A percentile compares a stretch with the other conserved stretches of the same genome.
phyloP scores from a whole-genome alignment of 306 rosid species.

The Vigna mungo region DNA sequence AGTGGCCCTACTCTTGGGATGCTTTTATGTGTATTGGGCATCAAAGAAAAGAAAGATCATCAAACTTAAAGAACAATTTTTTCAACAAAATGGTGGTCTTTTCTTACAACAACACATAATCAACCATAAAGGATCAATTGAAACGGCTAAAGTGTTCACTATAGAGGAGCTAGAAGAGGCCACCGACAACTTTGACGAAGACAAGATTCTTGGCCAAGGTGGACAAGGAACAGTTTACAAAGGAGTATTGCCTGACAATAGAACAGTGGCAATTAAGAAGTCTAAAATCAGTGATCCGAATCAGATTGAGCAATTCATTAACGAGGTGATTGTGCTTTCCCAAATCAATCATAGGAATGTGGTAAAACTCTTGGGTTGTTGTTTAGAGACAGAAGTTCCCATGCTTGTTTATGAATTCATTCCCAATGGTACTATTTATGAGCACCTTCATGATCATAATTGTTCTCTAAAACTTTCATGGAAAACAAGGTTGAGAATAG shows the following conservation, averaged over 20 bases:
- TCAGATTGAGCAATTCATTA: constrained; percentile 57
- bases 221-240: constrained; percentile 55
- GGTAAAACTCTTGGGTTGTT: constrained; percentile 60
- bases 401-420: constrained; percentile 66
- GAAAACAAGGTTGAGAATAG: constrained; percentile 54
- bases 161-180: constrained; percentile 51
- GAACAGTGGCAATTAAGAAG: constrained; percentile 54
- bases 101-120: constrained; percentile 44
- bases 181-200: constrained; percentile 47
- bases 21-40: constrained; percentile 40
- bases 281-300: constrained; percentile 47
- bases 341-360: constrained; percentile 57
- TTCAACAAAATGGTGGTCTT: constrained; percentile 55
- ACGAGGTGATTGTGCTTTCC: constrained; percentile 55
- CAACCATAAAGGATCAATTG: constrained; percentile 1
- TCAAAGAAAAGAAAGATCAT: constrained; percentile 42
- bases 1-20: neutral
- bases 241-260: constrained; percentile 38
- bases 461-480: constrained; percentile 38
- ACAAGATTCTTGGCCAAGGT: constrained; percentile 45
- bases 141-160: constrained; percentile 41
- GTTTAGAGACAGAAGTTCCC: constrained; percentile 63
- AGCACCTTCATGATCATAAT: constrained; percentile 45
- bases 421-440: constrained; percentile 47
- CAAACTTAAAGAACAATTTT: constrained; percentile 45